A percentile compares a stretch with the other conserved stretches of the same genome.
Evolutionary conservation across 306 rosid species (phyloP).

Genomic region (Oemleria cerasiformis): DNA sequence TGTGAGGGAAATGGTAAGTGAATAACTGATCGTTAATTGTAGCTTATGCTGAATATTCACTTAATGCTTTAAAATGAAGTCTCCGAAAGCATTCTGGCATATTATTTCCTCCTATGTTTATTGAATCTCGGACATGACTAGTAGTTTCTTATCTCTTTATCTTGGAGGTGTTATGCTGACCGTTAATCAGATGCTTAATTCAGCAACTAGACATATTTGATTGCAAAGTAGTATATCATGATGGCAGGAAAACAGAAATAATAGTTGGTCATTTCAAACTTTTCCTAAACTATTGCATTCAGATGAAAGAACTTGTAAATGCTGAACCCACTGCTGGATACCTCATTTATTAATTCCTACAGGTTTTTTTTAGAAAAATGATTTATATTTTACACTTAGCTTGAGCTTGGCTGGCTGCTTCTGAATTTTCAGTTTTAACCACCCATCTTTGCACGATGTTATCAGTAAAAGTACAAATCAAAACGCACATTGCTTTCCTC

Average conservation of each 20-base stretch:
- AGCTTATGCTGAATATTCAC: background rate
- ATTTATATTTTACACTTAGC: background rate
- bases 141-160: background rate
- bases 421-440: no score
- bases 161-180: background rate
- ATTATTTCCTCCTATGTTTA: background rate
- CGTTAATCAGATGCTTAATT: background rate
- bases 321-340: background rate
- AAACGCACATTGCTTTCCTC: background rate
- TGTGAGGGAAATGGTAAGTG: conserved; percentile 93
- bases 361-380: background rate
- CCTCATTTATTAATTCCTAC: background rate
- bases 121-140: background rate
- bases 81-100: background rate
- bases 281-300: background rate
- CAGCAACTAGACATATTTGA: background rate
- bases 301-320: background rate
- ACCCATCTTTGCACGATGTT: background rate
- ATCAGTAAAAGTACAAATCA: background rate
- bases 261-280: background rate
- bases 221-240: background rate
- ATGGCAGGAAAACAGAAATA: background rate
- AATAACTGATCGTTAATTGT: background rate
- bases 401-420: background rate
- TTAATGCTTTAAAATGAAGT: conserved; percentile 3